Base-by-base conservation (phyloP, 352 stramenopile species). In the Phytophthora macrochlamydospora region DNA sequence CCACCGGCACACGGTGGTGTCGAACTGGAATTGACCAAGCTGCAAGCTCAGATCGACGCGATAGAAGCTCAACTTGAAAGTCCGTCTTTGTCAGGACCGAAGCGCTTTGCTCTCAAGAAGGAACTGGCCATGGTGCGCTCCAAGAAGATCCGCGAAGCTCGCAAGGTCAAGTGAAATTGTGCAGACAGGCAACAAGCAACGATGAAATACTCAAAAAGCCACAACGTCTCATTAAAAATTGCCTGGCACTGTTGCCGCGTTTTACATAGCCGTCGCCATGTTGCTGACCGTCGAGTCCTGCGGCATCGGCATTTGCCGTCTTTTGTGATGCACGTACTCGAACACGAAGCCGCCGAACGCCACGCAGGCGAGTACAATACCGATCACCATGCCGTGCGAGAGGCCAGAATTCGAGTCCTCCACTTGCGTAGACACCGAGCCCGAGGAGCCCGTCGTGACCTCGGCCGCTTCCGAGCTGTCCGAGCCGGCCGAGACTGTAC, bases 81-180 rank as follows among this genome's bases (percentile, higher is more conserved):
- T 48, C 77, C 78, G 24, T 59, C 79, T 7, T 59, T 95, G 6
- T 93, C 85, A 11, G 85, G 67, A 2, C 63, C 85, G 2, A 96
- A 94, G 57, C 85, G 80, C 24, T 94, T 91, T 43, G 85, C 86
- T 33, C 53, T 96, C 35, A 94, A 93, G 71, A 96, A 94, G 63
- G 79, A 94, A 44, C 59, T 96, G 13, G 86, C 86, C 7, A 76
- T 91, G 59, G 51, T 80, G 33, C 86, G 86, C 32, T 90, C 86
- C 3, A 73, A 82, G 45, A 81, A 80, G 61, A 89, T 94, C 62
- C 87, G 83, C 12, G 69, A 78, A 33, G 61, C 75, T 30, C 73
- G 85, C 52, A 70, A 71, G 29, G 55, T 73, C 9, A 58, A 76
- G 3, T 66, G 40, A 71, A 63, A 0, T 24, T 24, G 18, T 24